Base-by-base conservation (phyloP, 2,329 filamentous ascomycete genomes). In the Penicillium glabrum region DNA sequence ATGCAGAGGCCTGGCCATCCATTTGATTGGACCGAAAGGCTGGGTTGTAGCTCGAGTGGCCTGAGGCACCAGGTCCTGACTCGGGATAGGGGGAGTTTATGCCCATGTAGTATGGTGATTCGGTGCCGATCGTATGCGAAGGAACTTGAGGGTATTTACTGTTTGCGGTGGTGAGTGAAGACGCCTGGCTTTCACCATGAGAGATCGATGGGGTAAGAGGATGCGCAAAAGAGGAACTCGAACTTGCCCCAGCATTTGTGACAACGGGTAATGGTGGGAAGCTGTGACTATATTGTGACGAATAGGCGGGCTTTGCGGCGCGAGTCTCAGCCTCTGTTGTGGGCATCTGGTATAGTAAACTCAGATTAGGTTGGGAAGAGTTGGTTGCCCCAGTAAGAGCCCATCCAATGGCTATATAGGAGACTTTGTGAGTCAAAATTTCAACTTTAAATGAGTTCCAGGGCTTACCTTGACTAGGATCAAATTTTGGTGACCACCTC, bases 301-400 rank as follows among this genome's bases (percentile, higher is more conserved):
- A 68, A 54, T 67, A 63, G 54, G 71, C 54, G 43, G 74, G 41
- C 61, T 63, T 66, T 62, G 61, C 66, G 68, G 67, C 24, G 39
- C 46, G 44, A 3, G 65, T 27, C 19, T 64, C 64, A 4, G 62
- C 49, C 13, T 69, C 70, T 1, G 66, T 54, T 23, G 77, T 76
- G 55, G 81, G 71, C 64, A 83, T 86, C 58, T 90, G 87, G 69
- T 91, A 96, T 69, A 96, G 84, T 54, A 93, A 83, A 1, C 91
- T 93, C 5, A 96, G 78, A 68, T 90, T 95, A 0, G 91, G 91
- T 61, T 87, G 92, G 1, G 90, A 89, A 3, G 90, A 95, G 67
- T 96, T 91, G 53, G 90, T 92, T 1, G 89, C 93, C 14, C 91
- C 91, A 0, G 91, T 91, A n/a, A 96, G 77, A 8, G 90, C 92